Base-by-base conservation (phyloP, 768 basidiomycete species). In the Roridomyces roridus region DNA sequence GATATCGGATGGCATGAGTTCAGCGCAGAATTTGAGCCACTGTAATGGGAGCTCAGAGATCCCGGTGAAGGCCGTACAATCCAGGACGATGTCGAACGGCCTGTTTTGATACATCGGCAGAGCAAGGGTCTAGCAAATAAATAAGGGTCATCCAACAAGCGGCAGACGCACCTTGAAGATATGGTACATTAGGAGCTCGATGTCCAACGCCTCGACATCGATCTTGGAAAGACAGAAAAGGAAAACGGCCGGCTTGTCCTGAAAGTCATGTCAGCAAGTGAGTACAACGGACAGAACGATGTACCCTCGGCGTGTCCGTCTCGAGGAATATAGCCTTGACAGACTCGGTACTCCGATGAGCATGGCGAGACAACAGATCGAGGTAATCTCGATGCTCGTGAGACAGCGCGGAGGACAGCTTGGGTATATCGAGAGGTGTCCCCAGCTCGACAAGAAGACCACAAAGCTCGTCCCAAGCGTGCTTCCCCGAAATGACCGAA, bases 391-490 rank as follows among this genome's bases (percentile, higher is more conserved):
- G 75, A 68, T 92, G 90, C 10, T 85, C 77, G 0, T 67, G 59
- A 18, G 81, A 82, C 24, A 74, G 63, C 18, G 77, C 60, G 1
- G 65, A 64, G 0, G 90, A 85, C n/a, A 85, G 73, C 45, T 77
- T 78, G 1, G 92, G 90, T 7, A 85, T 80, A 56, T 89, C 87
- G 23, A 88, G 71, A 6, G 85, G 86, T 26, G 85, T 79, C 21
- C 88, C 88, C 26, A 92, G 81, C 60, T 94, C 92, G 14, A 94
- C 91, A 3, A 94, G 80, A 15, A 91, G 77, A 26, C 85, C 84
- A 65, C 92, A 94, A 25, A 94, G 77, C 15, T 80, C 81, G 64
- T 93, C 89, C 93, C 93, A 94, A 1, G 90, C 85, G n/a, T 83
- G 84, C 70, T 91, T 94, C 5, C 90, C 90, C 20, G 78, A 83